A percentile compares a stretch with the other conserved stretches of the same genome.
Evolutionary conservation across 2,329 filamentous ascomycete genomes (phyloP).

Genomic region (Paraphoma chrysanthemicola): DNA sequence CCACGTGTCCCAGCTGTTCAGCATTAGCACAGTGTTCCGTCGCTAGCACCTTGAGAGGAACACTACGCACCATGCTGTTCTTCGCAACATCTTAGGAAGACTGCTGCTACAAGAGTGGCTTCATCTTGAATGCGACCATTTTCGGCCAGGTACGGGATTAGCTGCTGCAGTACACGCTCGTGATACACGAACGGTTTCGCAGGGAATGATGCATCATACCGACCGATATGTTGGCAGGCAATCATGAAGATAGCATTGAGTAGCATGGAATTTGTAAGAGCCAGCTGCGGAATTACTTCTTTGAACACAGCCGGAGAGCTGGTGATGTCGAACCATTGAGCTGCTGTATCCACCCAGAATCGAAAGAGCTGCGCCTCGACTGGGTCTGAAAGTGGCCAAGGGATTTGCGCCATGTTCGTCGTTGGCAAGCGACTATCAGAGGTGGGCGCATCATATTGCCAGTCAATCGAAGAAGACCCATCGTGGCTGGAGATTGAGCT

Average conservation of each 20-base stretch:
- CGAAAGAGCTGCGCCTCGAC: constrained; percentile 20
- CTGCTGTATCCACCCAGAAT: constrained; percentile 20
- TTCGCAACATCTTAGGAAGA: constrained; percentile 25
- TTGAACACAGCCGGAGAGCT: constrained; percentile 18
- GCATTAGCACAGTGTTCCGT: background rate
- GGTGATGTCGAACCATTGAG: constrained; percentile 18
- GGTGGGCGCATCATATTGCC: constrained; percentile 6
- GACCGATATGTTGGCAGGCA: constrained; percentile 48
- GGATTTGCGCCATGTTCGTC: background rate
- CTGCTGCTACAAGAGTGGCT: constrained; percentile 20
- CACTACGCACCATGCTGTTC: constrained; percentile 21
- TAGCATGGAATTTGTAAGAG: constrained; percentile 48
- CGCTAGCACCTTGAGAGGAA: background rate
- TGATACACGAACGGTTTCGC: constrained; percentile 23
- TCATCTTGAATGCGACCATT: constrained; percentile 24
- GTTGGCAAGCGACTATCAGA: background rate
- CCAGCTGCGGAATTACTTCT: constrained; percentile 16
- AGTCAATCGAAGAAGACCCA: constrained; percentile 4
- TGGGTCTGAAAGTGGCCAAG: constrained; percentile 16
- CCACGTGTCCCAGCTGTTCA: constrained; percentile 22
- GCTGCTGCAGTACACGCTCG: constrained; percentile 17
- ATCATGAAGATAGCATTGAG: constrained; percentile 49
- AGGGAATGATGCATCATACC: constrained; percentile 20
- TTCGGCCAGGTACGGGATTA: constrained; percentile 25
- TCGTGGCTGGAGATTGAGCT: constrained; percentile 15